Percentiles rank a stretch among this genome's conserved stretches.
Evolutionary conservation across 495 filamentous ascomycete genomes (phyloP).

Genomic region (Aspergillus heteromorphus): DNA sequence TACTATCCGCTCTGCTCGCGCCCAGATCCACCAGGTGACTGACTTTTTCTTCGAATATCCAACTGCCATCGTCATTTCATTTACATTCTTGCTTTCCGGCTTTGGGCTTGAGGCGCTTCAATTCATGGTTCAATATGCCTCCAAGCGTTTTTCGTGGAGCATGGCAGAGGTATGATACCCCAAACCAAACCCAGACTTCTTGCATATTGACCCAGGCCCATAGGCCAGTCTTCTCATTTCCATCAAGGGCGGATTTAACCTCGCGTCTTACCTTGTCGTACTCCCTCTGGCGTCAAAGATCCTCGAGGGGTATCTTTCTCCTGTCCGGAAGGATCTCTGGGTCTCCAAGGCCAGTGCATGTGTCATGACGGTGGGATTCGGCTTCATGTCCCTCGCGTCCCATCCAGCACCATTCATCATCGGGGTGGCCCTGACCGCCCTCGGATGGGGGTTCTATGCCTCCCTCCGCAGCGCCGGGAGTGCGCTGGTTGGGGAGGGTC

Average conservation of each 20-base stretch:
- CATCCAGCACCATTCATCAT: slow-evolving; percentile 2
- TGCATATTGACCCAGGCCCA: background rate
- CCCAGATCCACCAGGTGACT: background rate
- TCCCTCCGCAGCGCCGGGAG: slow-evolving; percentile 7
- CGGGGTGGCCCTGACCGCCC: background rate
- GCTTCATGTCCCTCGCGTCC: slow-evolving; percentile 3
- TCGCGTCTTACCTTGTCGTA: background rate
- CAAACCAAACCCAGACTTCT: background rate
- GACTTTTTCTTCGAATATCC: slow-evolving; percentile 1
- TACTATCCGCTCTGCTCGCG: background rate
- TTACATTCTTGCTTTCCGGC: slow-evolving; percentile 5
- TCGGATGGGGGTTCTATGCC: slow-evolving; percentile 10
- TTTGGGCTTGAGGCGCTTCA: slow-evolving; percentile 3
- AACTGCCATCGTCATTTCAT: background rate
- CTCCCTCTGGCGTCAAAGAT: slow-evolving; percentile 2
- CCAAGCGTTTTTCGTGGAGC: slow-evolving; percentile 6
- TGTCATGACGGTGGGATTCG: slow-evolving; percentile 2
- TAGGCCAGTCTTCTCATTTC: slow-evolving; percentile 8
- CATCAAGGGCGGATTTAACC: slow-evolving; percentile 6
- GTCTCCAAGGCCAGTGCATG: slow-evolving; percentile 2
- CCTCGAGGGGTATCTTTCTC: background rate
- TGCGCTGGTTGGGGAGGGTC: slow-evolving; percentile 1
- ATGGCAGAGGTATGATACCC: slow-evolving; percentile 5
- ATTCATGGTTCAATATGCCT: slow-evolving; percentile 9
- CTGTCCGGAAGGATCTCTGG: background rate